These are phyloP conservation scores for Tanacetum coccineum DNA, from an alignment of 129 eudicot genomes.

Conservation along the genomic window DNA sequence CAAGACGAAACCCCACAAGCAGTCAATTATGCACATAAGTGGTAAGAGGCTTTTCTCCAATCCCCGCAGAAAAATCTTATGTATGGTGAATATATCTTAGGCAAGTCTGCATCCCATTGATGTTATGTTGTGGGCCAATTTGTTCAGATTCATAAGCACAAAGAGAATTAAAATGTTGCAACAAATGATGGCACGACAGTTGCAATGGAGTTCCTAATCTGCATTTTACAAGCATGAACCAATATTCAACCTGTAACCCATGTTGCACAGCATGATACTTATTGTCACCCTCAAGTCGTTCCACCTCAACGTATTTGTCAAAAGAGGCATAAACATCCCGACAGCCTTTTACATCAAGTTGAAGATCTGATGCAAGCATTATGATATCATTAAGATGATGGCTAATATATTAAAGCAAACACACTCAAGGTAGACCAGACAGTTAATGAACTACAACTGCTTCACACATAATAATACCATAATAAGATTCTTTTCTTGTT, in stretches of 20 bases:
- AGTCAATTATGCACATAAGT: background rate
- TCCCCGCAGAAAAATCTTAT: background rate
- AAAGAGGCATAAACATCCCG: too few species aligned
- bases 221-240: slow-evolving; percentile 7
- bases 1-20: slow-evolving; percentile 13
- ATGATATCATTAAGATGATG: background rate
- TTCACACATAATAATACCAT: too few species aligned
- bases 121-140: background rate
- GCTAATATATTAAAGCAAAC: too few species aligned
- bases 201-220: background rate
- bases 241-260: slow-evolving; percentile 69
- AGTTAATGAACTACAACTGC: too few species aligned
- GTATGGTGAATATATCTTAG: background rate
- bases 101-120: too few species aligned
- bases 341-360: too few species aligned
- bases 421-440: too few species aligned
- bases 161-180: background rate
- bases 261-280: slow-evolving; percentile 78
- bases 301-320: too few species aligned
- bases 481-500: slow-evolving; percentile 88
- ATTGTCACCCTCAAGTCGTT: slow-evolving; percentile 33
- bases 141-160: slow-evolving; percentile 1
- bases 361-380: slow-evolving; percentile 26
- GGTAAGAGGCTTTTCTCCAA: background rate
- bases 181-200: background rate